These are phyloP conservation scores for Colletotrichum sp. DNA, from an alignment of 2,329 filamentous ascomycete genomes.

Conservation along the genomic window DNA sequence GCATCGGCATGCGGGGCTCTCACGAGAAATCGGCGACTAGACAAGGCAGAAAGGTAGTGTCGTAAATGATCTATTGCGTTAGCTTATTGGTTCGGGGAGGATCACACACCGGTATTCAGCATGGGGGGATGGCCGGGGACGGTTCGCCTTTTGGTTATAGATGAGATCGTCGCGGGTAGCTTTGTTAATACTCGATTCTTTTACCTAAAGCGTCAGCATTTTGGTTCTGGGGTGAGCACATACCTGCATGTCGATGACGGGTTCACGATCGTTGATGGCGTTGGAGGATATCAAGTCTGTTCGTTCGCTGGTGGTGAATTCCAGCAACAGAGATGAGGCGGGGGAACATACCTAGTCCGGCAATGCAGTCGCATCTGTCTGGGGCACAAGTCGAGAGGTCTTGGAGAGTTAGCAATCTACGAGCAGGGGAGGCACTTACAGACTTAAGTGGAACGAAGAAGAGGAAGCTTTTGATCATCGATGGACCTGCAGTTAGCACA, in stretches of 20 bases:
- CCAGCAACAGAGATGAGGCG: neutral
- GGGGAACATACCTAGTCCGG: neutral
- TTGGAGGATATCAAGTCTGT: too few relatives aligned
- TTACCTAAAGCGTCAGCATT: neutral
- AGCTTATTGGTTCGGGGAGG: neutral
- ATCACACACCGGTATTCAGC: neutral
- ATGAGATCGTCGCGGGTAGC: neutral
- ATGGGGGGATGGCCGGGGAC: accelerated
- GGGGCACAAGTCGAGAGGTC: neutral
- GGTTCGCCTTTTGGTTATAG: neutral
- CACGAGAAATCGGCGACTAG: neutral
- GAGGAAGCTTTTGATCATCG: neutral
- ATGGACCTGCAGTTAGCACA: neutral
- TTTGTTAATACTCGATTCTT: neutral
- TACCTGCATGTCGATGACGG: neutral
- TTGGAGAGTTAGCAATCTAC: neutral
- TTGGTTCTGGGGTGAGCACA: neutral
- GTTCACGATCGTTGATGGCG: too few relatives aligned
- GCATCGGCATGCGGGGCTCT: neutral
- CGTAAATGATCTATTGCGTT: neutral
- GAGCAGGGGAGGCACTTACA: neutral
- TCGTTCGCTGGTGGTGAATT: too few relatives aligned
- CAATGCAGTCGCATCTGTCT: neutral
- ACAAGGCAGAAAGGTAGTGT: neutral
- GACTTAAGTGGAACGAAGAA: neutral